Evolutionary conservation across 140 eudicot species (phyloP), one percentile per base, ranked within the genome.

Genomic region (Anethum foeniculum): DNA sequence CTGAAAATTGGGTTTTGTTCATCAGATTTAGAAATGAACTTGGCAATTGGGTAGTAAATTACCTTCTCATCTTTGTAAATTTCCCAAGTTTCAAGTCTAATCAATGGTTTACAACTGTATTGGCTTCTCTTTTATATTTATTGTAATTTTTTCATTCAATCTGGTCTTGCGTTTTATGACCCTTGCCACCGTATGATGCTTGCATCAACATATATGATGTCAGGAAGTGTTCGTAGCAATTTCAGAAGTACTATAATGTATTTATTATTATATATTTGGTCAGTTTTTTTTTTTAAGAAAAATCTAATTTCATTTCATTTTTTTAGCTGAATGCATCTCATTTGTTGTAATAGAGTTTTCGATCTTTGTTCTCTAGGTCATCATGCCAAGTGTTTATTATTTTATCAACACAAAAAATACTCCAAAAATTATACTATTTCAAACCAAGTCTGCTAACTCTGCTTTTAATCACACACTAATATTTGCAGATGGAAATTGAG

Each of bases 401-500:
- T 54, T 15, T 54, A 54, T 25, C 3, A 54, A 54, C 64, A 21
- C 8, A 19, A 54, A 54, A 54, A 54, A 5, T 30, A 58, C 32
- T 23, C n/a, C 0, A 11, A 30, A 7, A 58, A 8, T 60, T 25
- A 0, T 60, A 60, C 32, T n/a, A n/a, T n/a, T 60, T 25, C 3
- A n/a, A n/a, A 60, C 16, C 69, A 60, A 60, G 16, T 60, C 32
- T 60, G 32, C 6, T n/a, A 62, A 62, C 69, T 62, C 69, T 62
- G 69, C 16, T 25, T 25, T 25, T 62, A 34, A 1, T 9, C 32
- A 23, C 65, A n/a, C 32, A 0, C 68, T n/a, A 23, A 60, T 60
- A 14, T 25, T 62, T 62, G 69, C 69, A 62, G 34, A n/a, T 62
- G 69, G 69, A 62, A 62, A 62, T 62, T 62, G 69, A 62, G 69